Evolutionary conservation across 352 stramenopile species (phyloP), one percentile per base, ranked within the genome.

Genomic region (Globisporangium acanthophoron): DNA sequence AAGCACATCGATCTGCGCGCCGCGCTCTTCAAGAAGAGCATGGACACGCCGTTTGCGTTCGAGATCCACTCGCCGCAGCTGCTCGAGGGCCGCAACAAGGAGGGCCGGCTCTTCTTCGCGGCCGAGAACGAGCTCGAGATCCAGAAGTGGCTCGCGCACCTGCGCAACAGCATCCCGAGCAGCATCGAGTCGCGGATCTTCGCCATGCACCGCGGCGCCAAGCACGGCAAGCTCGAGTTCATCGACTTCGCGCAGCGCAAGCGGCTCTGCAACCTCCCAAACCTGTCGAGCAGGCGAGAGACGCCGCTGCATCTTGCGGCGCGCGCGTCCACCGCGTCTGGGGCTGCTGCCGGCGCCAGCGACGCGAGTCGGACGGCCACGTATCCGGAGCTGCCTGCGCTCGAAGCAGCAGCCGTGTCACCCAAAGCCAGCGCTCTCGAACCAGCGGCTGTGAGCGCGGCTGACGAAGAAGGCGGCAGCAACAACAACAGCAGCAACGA

Each of bases 41-140:
- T 87, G 48, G 78, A 92, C 39, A 67, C 86, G n/a, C 67, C 80
- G 20, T 91, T 88, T 54, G 64, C 82, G 3, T 97, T 97, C 47
- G 88, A 97, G 65, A 71, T 97, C 39, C 87, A 97, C 65, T 96
- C 87, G n/a, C 86, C 87, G 7, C 70, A 92, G 61, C 73, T 97
- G 15, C 69, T 97, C 5, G 51, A 70, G 27, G 79, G 85, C 3
- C 74, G 74, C 41, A 97, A 97, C 64, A 85, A 87, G 43, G 88
- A 97, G 71, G 90, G 90, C 0, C 75, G 87, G 5, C 61, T 97
- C 9, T 94, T 94, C 57, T 97, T 97, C 49, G 80, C 87, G 0
- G 83, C 87, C 0, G 74, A 88, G 33, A 87, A 64, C 39, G 89
- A 97, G 43, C 61, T 95, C 40, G 86, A 97, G 58, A 85, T 96